Conservation (phyloP, 805 yeast species). For the Myxozyma lipomycoides region DNA sequence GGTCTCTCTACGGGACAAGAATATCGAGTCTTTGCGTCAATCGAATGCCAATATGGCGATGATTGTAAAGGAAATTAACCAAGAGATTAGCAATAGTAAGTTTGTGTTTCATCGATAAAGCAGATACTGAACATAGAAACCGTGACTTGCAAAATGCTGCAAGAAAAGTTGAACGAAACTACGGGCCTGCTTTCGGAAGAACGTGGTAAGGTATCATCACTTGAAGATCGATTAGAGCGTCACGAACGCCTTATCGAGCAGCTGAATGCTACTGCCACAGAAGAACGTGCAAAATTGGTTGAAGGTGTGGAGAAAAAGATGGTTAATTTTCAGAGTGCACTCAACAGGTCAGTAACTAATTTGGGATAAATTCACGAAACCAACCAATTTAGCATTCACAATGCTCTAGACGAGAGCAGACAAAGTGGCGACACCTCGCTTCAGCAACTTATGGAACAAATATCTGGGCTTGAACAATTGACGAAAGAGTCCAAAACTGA, state of each 20-base stretch:
- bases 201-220: conserved; percentile 17
- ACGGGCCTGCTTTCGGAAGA: conserved; percentile 21
- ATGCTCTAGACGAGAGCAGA: too few relatives aligned
- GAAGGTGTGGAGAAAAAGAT: conserved; percentile 7
- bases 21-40: background rate
- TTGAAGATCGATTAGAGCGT: conserved; percentile 15
- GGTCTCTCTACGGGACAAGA: conserved; percentile 1
- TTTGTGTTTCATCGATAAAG: background rate
- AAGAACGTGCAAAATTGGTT: background rate
- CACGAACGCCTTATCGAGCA: background rate
- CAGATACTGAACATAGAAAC: conserved; percentile 3
- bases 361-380: too few relatives aligned
- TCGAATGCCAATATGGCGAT: background rate
- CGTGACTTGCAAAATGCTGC: conserved; percentile 15
- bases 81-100: conserved; percentile 10
- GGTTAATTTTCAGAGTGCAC: background rate
- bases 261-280: background rate
- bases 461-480: too few relatives aligned
- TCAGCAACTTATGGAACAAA: too few relatives aligned
- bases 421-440: too few relatives aligned
- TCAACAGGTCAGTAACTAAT: background rate
- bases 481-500: too few relatives aligned
- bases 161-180: conserved; percentile 19
- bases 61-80: conserved; percentile 7
- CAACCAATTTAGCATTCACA: too few relatives aligned